These are phyloP conservation scores for Paraphaeosphaeria sporulosa DNA, from an alignment of 2,329 filamentous ascomycete genomes.

Conservation along the genomic window DNA sequence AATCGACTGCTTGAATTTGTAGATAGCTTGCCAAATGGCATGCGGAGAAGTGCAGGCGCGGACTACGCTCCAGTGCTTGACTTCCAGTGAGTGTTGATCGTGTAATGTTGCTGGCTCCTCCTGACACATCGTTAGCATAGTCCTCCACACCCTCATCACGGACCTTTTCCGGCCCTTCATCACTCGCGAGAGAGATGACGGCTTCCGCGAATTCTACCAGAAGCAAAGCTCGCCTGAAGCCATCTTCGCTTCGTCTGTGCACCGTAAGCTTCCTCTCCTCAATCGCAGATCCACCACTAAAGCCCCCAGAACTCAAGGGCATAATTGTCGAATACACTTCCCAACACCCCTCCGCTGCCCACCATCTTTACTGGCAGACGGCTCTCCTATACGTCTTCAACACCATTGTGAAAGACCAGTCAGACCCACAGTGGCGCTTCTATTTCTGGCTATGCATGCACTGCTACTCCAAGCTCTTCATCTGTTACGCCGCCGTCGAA, in stretches of 20 bases:
- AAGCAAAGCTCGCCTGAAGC: slow-evolving; percentile 6
- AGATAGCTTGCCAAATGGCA: slow-evolving; percentile 8
- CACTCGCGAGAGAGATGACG: neutral
- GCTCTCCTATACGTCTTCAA: slow-evolving; percentile 10
- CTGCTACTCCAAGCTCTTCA: slow-evolving; percentile 10
- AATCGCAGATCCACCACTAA: neutral
- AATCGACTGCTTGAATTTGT: slow-evolving; percentile 4
- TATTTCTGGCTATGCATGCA: slow-evolving; percentile 11
- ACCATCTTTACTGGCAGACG: slow-evolving; percentile 5
- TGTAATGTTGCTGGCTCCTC: neutral
- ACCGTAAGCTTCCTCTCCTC: neutral
- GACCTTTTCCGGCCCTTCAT: slow-evolving; percentile 16
- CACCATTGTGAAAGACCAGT: slow-evolving; percentile 4
- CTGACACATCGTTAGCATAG: slow-evolving; percentile 5
- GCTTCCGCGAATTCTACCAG: neutral
- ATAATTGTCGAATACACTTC: slow-evolving; percentile 11
- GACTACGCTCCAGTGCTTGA: slow-evolving; percentile 7
- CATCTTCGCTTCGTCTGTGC: slow-evolving; percentile 6
- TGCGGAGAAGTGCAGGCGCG: neutral
- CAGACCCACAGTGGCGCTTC: slow-evolving; percentile 11
- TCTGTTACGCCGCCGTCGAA: slow-evolving; percentile 5
- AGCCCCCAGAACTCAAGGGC: slow-evolving; percentile 2
- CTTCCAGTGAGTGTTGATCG: slow-evolving; percentile 10
- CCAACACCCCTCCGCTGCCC: slow-evolving; percentile 7
- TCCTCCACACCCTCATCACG: slow-evolving; percentile 9